Evolutionary conservation across 805 yeast species (phyloP).

Genomic region (Barnettozyma sp.): DNA sequence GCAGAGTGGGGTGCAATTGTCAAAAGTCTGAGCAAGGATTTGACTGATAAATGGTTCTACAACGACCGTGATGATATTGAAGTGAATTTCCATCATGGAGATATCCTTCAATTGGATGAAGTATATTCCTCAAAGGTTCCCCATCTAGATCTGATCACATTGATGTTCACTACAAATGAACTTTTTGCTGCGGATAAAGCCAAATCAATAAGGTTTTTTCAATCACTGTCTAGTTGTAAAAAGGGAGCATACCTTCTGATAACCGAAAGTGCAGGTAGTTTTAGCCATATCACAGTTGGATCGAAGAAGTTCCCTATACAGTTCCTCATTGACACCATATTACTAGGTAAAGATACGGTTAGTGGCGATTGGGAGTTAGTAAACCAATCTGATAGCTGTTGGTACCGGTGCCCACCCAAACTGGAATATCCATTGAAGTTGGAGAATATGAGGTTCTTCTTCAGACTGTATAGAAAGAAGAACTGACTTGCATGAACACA

Average conservation of each 20-base stretch:
- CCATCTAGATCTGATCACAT: constrained; percentile 49
- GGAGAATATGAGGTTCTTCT: constrained; percentile 85
- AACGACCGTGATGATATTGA: constrained; percentile 28
- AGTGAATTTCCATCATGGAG: constrained; percentile 29
- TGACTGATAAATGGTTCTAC: constrained; percentile 50
- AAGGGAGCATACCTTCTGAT: constrained; percentile 57
- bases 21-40: constrained; percentile 34
- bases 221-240: constrained; percentile 46
- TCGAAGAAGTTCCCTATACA: constrained; percentile 75
- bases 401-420: constrained; percentile 60
- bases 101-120: constrained; percentile 30
- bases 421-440: constrained; percentile 59
- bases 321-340: constrained; percentile 65
- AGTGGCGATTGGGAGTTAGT: constrained; percentile 61
- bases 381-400: constrained; percentile 63
- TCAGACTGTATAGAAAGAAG: constrained; percentile 59
- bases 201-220: constrained; percentile 53
- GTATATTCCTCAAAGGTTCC: constrained; percentile 22
- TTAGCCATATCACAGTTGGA: constrained; percentile 73
- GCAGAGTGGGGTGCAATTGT: constrained; percentile 69
- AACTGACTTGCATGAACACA: constrained; percentile 18
- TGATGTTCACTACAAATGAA: constrained; percentile 83
- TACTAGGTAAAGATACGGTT: constrained; percentile 44
- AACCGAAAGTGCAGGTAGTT: constrained; percentile 87
- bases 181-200: constrained; percentile 63